Evolutionary conservation across 192 early-diverging fungal species (phyloP), one percentile per base, ranked within the genome.

Genomic region (Jimgerdemannia lactiflua): DNA sequence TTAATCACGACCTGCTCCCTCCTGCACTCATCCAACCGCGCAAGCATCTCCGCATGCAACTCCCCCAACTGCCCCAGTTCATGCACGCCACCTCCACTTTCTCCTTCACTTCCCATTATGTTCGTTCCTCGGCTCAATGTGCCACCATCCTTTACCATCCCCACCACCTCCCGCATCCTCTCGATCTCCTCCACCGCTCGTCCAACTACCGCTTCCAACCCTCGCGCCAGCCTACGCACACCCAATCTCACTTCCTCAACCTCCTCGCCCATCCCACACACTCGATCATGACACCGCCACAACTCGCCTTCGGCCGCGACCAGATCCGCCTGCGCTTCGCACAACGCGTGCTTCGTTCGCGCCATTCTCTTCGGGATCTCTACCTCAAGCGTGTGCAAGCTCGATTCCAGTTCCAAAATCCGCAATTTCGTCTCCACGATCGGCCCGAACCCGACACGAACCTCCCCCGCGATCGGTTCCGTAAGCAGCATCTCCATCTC

Each of bases 101-200:
- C 75, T 17, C 74, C 78, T 8, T 69, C 49, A 3, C 68, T 43
- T 39, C 74, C 70, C 0, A 17, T 79, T 3, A 75, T 74, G 39
- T 74, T 20, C 9, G 80, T 75, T 19, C 64, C 73, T 64, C 59
- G 75, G 69, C 75, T 70, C 42, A 0, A 29, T 29, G 29, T 29
- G 29, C 73, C 69, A 42, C 76, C 73, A 6, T 76, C 80, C n/a
- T 73, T 79, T 3, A 88, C 86, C 49, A 84, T 84, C 11, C 83
- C 81, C 0, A 88, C 84, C 65, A 88, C 83, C 64, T 88, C 84
- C 86, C 86, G 86, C 1, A 88, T 83, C 65, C 86, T 86, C 20
- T 84, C 78, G 0, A 88, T 81, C 49, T 88, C 86, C 39, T 80
- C 82, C 70, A 86, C 86, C 29, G 84, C 78, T 39, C 81, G 80